Conservation (phyloP, 192 early-diverging fungal species). For the Linderina pennispora region DNA sequence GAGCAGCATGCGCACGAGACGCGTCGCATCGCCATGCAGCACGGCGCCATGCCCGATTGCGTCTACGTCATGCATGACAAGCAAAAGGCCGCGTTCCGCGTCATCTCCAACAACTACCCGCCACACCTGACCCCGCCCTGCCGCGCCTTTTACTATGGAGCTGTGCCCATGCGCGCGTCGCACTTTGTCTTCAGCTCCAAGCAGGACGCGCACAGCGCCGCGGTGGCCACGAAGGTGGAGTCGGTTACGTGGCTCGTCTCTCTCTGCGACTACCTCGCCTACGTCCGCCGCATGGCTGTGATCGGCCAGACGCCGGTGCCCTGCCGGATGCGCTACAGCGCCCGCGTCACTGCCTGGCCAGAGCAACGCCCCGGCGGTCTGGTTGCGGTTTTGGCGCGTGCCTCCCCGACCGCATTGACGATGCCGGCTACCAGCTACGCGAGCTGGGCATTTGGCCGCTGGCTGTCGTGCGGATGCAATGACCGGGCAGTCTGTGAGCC, state of each 20-base stretch:
- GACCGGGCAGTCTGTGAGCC: no score
- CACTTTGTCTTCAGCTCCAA: constrained; percentile 30
- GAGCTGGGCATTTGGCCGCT: constrained; percentile 41
- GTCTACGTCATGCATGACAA: constrained; percentile 44
- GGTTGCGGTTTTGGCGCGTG: no score
- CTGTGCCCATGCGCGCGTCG: constrained; percentile 15
- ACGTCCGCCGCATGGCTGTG: constrained; percentile 12
- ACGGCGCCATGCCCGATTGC: constrained; percentile 17
- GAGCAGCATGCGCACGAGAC: constrained; percentile 15
- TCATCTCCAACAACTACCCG: constrained; percentile 32
- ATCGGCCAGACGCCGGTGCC: constrained; percentile 29
- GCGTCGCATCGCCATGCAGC: constrained; percentile 13
- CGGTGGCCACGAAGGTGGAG: constrained; percentile 5
- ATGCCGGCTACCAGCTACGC: neutral
- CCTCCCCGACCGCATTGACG: neutral
- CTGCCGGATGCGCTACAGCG: constrained; percentile 35
- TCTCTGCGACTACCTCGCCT: constrained; percentile 32
- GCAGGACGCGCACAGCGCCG: constrained; percentile 16
- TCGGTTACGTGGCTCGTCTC: constrained; percentile 24
- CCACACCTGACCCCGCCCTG: constrained; percentile 28
- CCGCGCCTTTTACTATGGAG: constrained; percentile 37
- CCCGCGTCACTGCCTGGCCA: constrained; percentile 13
- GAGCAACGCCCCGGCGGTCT: no score
- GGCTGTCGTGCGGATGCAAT: constrained; percentile 35
- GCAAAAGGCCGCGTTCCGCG: constrained; percentile 41